These are phyloP conservation scores for Scedosporium boydii DNA, from an alignment of 2,329 filamentous ascomycete genomes.

Conservation along the genomic window DNA sequence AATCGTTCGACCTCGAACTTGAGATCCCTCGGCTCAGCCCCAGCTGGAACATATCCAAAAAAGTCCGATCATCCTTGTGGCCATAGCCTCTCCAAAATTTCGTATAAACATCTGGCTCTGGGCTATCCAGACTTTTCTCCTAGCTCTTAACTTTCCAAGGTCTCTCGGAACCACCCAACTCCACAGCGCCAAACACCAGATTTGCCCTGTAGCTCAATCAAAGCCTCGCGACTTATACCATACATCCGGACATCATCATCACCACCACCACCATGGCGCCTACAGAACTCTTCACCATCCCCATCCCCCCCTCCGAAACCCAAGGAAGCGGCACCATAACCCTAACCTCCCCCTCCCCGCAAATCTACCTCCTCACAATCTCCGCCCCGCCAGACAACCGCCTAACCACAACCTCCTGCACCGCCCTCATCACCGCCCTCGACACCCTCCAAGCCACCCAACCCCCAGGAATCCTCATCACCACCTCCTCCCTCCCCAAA, in stretches of 20 bases:
- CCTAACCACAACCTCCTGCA: slow-evolving; percentile 58
- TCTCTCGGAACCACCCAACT: background rate
- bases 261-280: slow-evolving; percentile 5
- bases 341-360: slow-evolving; percentile 49
- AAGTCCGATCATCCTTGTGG: background rate
- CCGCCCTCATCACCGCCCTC: slow-evolving; percentile 58
- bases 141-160: background rate
- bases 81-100: background rate
- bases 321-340: slow-evolving; percentile 48
- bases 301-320: slow-evolving; percentile 34
- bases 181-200: background rate
- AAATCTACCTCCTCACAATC: slow-evolving; percentile 66
- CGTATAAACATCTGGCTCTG: background rate
- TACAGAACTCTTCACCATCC: slow-evolving; percentile 45
- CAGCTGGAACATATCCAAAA: background rate
- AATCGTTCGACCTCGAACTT: background rate
- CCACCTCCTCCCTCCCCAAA: slow-evolving; percentile 64
- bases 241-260: too few species aligned
- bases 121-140: background rate
- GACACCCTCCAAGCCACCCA: slow-evolving; percentile 61
- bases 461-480: slow-evolving; percentile 64
- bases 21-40: slow-evolving; percentile 1
- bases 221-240: too few species aligned
- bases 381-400: slow-evolving; percentile 67
- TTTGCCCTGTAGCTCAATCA: background rate